A percentile compares a stretch with the other conserved stretches of the same genome.
These are phyloP conservation scores for Talaromyces sp. DNA, from an alignment of 2,329 filamentous ascomycete species.

Conservation along the genomic window DNA sequence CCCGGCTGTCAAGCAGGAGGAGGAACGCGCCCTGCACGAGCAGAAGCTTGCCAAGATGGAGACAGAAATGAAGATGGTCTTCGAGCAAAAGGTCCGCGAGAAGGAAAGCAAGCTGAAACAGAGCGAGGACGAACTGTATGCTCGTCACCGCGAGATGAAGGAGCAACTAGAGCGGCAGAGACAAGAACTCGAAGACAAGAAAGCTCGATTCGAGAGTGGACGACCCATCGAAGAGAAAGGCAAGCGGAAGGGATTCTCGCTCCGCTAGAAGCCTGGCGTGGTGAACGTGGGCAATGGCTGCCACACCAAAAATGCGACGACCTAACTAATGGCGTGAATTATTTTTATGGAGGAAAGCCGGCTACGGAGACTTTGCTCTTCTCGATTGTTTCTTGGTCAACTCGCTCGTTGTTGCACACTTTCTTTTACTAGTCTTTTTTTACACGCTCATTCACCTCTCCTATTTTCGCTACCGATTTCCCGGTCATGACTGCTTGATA, in stretches of 20 bases:
- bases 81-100: slow-evolving; percentile 99
- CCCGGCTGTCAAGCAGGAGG: slow-evolving; percentile 98
- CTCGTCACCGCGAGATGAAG: slow-evolving; percentile 99
- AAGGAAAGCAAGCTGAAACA: slow-evolving; percentile 99
- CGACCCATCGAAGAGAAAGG: slow-evolving; percentile 94
- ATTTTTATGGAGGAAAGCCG: slow-evolving; percentile 8
- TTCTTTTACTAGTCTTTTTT: slow-evolving; percentile 13
- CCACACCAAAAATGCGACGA: slow-evolving; percentile 10
- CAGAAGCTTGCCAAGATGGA: slow-evolving; percentile 99
- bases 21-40: slow-evolving; percentile 95
- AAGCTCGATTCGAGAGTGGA: slow-evolving; percentile 87
- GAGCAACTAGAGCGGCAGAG: slow-evolving; percentile 96
- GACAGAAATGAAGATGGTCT: slow-evolving; percentile 99
- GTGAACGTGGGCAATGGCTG: slow-evolving; percentile 4
- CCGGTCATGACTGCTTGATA: slow-evolving; percentile 26
- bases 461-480: slow-evolving; percentile 24
- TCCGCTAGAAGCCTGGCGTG: slow-evolving; percentile 60
- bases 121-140: slow-evolving; percentile 97
- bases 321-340: slow-evolving; percentile 12
- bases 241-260: slow-evolving; percentile 99
- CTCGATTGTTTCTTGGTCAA: slow-evolving; percentile 10
- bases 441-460: slow-evolving; percentile 27
- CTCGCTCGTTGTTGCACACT: slow-evolving; percentile 8
- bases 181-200: slow-evolving; percentile 96
- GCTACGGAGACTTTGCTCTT: slow-evolving; percentile 11